phyloP scores from a whole-genome alignment of 1,139 yeast genomes.

The Blastobotrys serpentis region DNA sequence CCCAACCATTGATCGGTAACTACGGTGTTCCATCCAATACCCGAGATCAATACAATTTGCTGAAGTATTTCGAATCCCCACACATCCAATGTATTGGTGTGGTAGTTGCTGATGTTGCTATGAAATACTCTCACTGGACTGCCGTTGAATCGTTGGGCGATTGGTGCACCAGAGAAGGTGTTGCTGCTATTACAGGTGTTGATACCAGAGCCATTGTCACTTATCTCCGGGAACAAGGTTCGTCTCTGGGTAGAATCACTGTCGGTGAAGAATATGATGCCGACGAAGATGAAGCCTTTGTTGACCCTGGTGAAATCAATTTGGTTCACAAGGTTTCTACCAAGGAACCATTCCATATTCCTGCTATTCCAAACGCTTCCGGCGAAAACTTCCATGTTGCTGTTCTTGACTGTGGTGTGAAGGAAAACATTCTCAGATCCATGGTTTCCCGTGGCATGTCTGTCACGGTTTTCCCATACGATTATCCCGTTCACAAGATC shows the following conservation, averaged over 20 bases:
- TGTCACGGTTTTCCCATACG: constrained; percentile 92
- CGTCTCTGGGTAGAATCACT: constrained; percentile 84
- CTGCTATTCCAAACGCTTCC: constrained; percentile 53
- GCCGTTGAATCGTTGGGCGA: constrained; percentile 93
- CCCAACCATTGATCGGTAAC: constrained; percentile 96
- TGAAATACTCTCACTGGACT: constrained; percentile 97
- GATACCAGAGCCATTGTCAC: constrained; percentile 94
- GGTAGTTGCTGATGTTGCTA: constrained; percentile 93
- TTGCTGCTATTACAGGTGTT: constrained; percentile 95
- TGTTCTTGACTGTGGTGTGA: constrained; percentile 95
- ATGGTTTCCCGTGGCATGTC: constrained; percentile 94
- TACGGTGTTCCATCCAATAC: constrained; percentile 93
- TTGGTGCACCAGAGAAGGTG: constrained; percentile 96
- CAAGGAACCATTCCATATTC: constrained; percentile 87
- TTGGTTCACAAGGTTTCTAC: constrained; percentile 93
- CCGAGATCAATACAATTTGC: constrained; percentile 78
- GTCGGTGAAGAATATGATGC: constrained; percentile 90
- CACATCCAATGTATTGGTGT: constrained; percentile 91
- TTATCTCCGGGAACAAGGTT: constrained; percentile 91
- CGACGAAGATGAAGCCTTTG: constrained; percentile 86
- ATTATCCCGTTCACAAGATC: constrained; percentile 87
- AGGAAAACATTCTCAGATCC: constrained; percentile 92
- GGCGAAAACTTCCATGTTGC: constrained; percentile 70
- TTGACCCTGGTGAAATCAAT: constrained; percentile 88
- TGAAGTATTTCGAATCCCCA: constrained; percentile 90